Evolutionary conservation across 164 flowering plant species (phyloP).

Genomic region (Nelumbo lutea): DNA sequence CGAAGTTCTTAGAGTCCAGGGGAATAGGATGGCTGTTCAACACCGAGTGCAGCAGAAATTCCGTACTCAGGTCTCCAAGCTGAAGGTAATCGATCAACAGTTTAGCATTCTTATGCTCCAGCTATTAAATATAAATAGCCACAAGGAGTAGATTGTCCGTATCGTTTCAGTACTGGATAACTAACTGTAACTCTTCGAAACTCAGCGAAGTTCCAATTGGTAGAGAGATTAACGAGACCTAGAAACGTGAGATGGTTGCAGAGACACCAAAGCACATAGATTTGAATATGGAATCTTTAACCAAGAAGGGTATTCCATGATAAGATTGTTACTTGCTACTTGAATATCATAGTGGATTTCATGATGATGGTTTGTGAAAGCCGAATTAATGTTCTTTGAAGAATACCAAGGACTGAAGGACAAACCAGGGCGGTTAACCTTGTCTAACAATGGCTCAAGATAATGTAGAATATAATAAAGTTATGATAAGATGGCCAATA

Average conservation of each 20-base stretch:
- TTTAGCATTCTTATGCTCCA: not conserved
- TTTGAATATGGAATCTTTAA: not conserved
- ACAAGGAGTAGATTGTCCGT: not conserved
- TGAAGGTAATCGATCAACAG: conserved; percentile 39
- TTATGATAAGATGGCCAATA: too few relatives aligned
- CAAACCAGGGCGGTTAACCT: too few relatives aligned
- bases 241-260: not conserved
- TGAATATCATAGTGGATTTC: too few relatives aligned
- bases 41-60: conserved; percentile 32
- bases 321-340: too few relatives aligned
- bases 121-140: not conserved
- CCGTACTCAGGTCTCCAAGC: conserved; percentile 33
- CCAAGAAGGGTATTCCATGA: not conserved
- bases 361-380: not conserved
- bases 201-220: not conserved
- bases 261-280: not conserved
- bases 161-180: not conserved
- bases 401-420: too few relatives aligned
- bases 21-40: conserved; percentile 23
- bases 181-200: not conserved
- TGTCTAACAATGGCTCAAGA: too few relatives aligned
- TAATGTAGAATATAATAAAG: too few relatives aligned
- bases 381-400: too few relatives aligned
- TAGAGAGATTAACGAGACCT: not conserved
- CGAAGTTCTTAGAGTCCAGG: conserved; percentile 28